Percentiles rank a stretch among this genome's conserved stretches.
These are phyloP conservation scores for Cladosporium sp. DNA, from an alignment of 2,329 filamentous ascomycete genomes.

Conservation along the genomic window DNA sequence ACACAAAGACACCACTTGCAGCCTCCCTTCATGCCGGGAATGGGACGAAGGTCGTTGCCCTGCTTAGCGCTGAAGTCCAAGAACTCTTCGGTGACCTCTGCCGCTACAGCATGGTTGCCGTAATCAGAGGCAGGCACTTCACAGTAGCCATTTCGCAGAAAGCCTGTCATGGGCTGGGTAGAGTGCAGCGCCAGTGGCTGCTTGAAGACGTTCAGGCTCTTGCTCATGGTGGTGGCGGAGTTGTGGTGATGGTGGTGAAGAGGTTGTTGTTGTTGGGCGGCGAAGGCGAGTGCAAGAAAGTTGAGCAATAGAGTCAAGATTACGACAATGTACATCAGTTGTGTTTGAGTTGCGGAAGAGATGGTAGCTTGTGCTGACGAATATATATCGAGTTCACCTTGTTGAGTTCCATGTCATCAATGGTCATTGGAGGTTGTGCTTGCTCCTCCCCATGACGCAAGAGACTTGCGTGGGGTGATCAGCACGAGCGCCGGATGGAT, in stretches of 20 bases:
- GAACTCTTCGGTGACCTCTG: slow-evolving; percentile 61
- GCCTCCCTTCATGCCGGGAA: slow-evolving; percentile 56
- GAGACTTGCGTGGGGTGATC: slow-evolving; percentile 8
- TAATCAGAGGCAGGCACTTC: slow-evolving; percentile 55
- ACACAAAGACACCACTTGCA: slow-evolving; percentile 68
- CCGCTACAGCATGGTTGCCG: slow-evolving; percentile 64
- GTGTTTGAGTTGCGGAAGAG: not conserved
- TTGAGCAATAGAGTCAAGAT: slow-evolving; percentile 1
- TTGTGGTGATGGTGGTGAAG: slow-evolving; percentile 23
- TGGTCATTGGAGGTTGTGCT: slow-evolving; percentile 27
- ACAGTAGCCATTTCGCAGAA: slow-evolving; percentile 64
- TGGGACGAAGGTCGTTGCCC: slow-evolving; percentile 60
- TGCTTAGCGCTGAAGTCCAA: slow-evolving; percentile 61
- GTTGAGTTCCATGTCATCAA: slow-evolving; percentile 11
- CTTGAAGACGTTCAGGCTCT: slow-evolving; percentile 53
- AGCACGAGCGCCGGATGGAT: not conserved
- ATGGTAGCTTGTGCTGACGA: not conserved
- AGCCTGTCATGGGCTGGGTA: slow-evolving; percentile 61
- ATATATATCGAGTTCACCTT: not conserved
- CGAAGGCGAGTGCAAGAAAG: not conserved
- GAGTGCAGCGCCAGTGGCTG: slow-evolving; percentile 61
- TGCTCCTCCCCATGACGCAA: slow-evolving; percentile 4
- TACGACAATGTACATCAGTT: slow-evolving; percentile 1
- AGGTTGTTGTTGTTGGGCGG: slow-evolving; percentile 21
- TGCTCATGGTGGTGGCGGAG: slow-evolving; percentile 35